Percentiles rank a stretch among this genome's conserved stretches.
phyloP scores from a whole-genome alignment of 1,284 basidiomycete species.

The Tylopilus orsonianus region DNA sequence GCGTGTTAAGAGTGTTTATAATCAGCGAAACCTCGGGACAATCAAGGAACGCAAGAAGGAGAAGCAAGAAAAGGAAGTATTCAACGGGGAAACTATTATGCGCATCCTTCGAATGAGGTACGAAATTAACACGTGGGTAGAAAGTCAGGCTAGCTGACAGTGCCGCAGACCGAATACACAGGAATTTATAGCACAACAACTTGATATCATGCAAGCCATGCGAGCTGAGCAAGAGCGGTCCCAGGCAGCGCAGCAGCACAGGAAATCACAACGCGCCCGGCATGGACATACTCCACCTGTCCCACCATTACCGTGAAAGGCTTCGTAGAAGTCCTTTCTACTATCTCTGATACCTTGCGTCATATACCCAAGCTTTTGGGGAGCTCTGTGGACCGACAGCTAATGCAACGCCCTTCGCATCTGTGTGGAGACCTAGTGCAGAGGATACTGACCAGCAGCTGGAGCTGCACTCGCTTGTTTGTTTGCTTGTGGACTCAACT shows the following conservation, averaged over 20 bases:
- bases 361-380: constrained; percentile 28
- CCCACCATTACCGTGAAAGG: constrained; percentile 31
- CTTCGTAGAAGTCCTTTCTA: constrained; percentile 11
- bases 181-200: constrained; percentile 88
- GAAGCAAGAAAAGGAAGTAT: constrained; percentile 73
- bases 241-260: constrained; percentile 54
- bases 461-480: not conserved
- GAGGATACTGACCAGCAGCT: not conserved
- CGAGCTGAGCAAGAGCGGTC: constrained; percentile 72
- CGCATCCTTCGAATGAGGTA: constrained; percentile 92
- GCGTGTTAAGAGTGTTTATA: constrained; percentile 88
- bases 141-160: constrained; percentile 1
- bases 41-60: constrained; percentile 94
- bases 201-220: constrained; percentile 74
- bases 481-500: constrained; percentile 15
- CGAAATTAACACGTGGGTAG: constrained; percentile 24
- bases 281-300: constrained; percentile 28
- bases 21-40: constrained; percentile 91
- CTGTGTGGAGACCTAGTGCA: constrained; percentile 10
- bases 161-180: constrained; percentile 64
- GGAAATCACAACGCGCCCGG: constrained; percentile 47
- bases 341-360: constrained; percentile 24
- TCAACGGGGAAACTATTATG: constrained; percentile 84
- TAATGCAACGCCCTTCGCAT: constrained; percentile 8
- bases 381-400: constrained; percentile 2